Conservation (phyloP, 148 eudicot genomes). For the Rhododendron mucronatum region DNA sequence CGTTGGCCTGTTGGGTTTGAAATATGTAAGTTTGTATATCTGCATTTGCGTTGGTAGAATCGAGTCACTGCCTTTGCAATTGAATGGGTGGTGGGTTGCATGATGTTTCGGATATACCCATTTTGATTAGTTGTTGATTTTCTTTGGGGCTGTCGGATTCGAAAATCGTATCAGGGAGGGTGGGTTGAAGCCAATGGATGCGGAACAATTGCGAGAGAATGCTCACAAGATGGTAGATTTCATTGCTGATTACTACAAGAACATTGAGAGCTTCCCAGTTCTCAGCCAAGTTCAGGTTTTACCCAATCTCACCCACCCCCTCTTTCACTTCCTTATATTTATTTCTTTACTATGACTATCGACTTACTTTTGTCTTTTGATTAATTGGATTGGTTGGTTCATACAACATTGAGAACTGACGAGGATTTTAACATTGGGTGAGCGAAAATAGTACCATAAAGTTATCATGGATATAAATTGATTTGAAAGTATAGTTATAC, state of each 20-base stretch:
- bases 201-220: conserved; percentile 74
- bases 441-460: neutral
- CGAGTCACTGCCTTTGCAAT: neutral
- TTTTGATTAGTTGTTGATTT: neutral
- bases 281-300: conserved; percentile 74
- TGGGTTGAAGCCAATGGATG: conserved; percentile 76
- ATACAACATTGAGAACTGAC: neutral
- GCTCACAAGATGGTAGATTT: conserved; percentile 95
- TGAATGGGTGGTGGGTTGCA: neutral
- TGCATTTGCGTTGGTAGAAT: neutral
- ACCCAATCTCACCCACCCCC: neutral
- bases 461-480: neutral
- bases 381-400: neutral
- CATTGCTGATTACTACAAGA: conserved; percentile 90
- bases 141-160: neutral
- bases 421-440: neutral
- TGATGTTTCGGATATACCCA: neutral
- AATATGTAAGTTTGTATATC: neutral
- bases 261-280: conserved; percentile 75
- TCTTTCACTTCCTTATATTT: neutral
- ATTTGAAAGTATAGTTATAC: neutral
- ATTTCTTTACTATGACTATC: neutral
- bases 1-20: neutral
- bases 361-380: neutral
- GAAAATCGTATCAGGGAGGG: conserved; percentile 42